A percentile compares a stretch with the other conserved stretches of the same genome.
These are phyloP conservation scores for Rhodotorula glutinis DNA, from an alignment of 1,284 basidiomycete species.

Conservation along the genomic window DNA sequence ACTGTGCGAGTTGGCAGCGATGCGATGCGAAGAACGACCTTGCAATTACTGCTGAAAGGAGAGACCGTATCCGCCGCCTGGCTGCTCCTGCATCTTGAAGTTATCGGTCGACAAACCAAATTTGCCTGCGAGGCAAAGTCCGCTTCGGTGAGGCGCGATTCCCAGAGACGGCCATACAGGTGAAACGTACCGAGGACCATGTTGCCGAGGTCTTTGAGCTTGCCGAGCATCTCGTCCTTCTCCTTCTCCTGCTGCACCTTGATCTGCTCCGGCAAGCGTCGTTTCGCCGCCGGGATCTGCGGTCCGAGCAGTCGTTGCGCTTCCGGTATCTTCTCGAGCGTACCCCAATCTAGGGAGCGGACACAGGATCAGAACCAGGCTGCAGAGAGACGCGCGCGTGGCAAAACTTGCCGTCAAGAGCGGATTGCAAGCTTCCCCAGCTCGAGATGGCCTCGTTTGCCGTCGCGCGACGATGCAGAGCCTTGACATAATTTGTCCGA, in stretches of 20 bases:
- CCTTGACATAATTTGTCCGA: slow-evolving; percentile 80
- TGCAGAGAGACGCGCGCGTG: background rate
- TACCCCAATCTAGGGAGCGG: slow-evolving; percentile 64
- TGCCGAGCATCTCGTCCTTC: slow-evolving; percentile 85
- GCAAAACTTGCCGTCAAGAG: slow-evolving; percentile 66
- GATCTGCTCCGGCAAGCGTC: slow-evolving; percentile 62
- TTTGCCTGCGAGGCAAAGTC: slow-evolving; percentile 29
- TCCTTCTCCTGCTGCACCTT: slow-evolving; percentile 78
- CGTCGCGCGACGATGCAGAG: slow-evolving; percentile 76
- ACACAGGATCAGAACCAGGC: background rate
- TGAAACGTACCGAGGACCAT: slow-evolving; percentile 72
- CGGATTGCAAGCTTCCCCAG: slow-evolving; percentile 76
- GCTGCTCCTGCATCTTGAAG: slow-evolving; percentile 85
- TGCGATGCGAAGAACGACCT: background rate
- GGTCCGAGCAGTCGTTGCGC: slow-evolving; percentile 57
- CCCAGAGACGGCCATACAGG: background rate
- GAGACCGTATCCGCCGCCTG: slow-evolving; percentile 80
- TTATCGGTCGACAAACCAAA: slow-evolving; percentile 51
- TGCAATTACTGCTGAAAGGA: slow-evolving; percentile 60
- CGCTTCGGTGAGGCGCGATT: background rate
- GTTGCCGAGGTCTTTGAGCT: slow-evolving; percentile 90
- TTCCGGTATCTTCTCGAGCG: slow-evolving; percentile 63
- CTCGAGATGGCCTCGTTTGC: slow-evolving; percentile 75
- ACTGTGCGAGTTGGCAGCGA: too few species aligned
- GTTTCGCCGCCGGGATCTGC: slow-evolving; percentile 57